These are phyloP conservation scores for Hordeum vulgare DNA, from an alignment of 176 grass and related monocot species.

Conservation along the genomic window MorexV3_pseudomolecules_assembly NC_058520.1:184167166-184167665, in stretches of 20 bases:
- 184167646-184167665: conserved; percentile 74
- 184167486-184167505: neutral
- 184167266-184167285: conserved; percentile 89
- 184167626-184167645: conserved; percentile 50
- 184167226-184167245: conserved; percentile 56
- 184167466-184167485: conserved; percentile 78
- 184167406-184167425: conserved; percentile 73
- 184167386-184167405: conserved; percentile 83
- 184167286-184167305: conserved; percentile 62
- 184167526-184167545: neutral
- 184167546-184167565: conserved; percentile 26
- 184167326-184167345: conserved; percentile 64
- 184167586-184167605: conserved; percentile 62
- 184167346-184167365: conserved; percentile 68
- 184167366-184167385: conserved; percentile 77
- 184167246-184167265: conserved; percentile 62
- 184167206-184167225: conserved; percentile 36
- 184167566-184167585: conserved; percentile 53
- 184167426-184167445: conserved; percentile 67
- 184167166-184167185: conserved; percentile 77
- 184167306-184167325: conserved; percentile 87
- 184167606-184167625: conserved; percentile 65
- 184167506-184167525: neutral
- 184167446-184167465: conserved; percentile 69
- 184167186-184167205: conserved; percentile 62